These are phyloP conservation scores for Mycena vulgaris DNA, from an alignment of 768 basidiomycete genomes.

Conservation along the genomic window DNA sequence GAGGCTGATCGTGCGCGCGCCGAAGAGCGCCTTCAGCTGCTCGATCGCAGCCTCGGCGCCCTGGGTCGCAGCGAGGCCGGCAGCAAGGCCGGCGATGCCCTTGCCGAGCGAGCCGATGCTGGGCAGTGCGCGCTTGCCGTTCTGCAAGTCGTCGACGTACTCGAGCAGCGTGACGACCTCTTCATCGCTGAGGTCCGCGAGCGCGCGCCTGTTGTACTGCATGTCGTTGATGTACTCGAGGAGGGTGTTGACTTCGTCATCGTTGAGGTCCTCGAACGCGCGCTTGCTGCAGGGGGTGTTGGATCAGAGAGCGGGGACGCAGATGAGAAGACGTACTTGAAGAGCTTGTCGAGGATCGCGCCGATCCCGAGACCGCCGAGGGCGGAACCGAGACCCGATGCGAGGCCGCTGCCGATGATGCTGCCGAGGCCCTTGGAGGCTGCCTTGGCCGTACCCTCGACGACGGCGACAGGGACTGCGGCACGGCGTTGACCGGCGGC, in stretches of 20 bases:
- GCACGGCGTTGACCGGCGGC: constrained; percentile 18
- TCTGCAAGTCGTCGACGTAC: neutral
- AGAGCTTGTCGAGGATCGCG: constrained; percentile 28
- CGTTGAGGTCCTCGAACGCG: constrained; percentile 17
- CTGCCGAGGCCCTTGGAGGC: constrained; percentile 17
- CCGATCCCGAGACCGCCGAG: constrained; percentile 27
- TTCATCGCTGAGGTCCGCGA: constrained; percentile 14
- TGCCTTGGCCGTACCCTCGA: too few species aligned
- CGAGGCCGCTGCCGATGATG: constrained; percentile 19
- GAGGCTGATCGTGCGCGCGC: constrained; percentile 3
- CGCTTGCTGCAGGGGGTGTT: constrained; percentile 15
- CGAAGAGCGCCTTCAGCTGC: constrained; percentile 7
- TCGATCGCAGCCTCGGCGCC: constrained; percentile 6
- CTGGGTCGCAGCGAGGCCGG: constrained; percentile 12
- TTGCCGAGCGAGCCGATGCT: constrained; percentile 7
- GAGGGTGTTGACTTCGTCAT: constrained; percentile 30
- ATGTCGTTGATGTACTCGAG: constrained; percentile 21
- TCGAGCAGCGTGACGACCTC: constrained; percentile 20
- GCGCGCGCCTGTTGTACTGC: neutral
- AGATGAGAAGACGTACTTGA: constrained; percentile 1
- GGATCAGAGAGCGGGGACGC: neutral
- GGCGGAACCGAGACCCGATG: constrained; percentile 17
- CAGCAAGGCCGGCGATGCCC: constrained; percentile 15
- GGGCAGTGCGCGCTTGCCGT: neutral
- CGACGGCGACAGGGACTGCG: neutral